Evolutionary conservation across 2,329 filamentous ascomycete species (phyloP).

Genomic region (Sporothrix pallida): DNA sequence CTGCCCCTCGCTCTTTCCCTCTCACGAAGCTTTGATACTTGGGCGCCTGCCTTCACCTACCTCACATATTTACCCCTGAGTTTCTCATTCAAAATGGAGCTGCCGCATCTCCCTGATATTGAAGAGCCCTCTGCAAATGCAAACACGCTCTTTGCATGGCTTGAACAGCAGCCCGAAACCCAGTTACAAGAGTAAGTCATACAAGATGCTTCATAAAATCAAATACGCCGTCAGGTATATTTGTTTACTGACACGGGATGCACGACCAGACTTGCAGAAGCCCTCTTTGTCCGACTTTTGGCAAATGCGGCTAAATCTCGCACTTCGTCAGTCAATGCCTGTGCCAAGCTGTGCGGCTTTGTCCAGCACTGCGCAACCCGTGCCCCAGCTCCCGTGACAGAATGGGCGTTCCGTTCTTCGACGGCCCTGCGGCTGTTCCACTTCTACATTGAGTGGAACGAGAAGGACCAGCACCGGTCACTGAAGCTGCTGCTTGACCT

Average conservation of each 20-base stretch:
- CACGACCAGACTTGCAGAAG: conserved; percentile 33
- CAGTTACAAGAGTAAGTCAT: conserved; percentile 30
- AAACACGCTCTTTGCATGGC: conserved; percentile 41
- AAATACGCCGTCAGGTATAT: background rate
- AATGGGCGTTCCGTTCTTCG: conserved; percentile 59
- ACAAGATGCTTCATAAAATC: background rate
- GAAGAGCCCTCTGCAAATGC: conserved; percentile 41
- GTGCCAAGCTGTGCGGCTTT: conserved; percentile 66
- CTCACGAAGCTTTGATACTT: conserved; percentile 19
- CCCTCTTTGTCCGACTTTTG: conserved; percentile 56
- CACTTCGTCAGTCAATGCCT: conserved; percentile 62
- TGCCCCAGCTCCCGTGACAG: conserved; percentile 45
- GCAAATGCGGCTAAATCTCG: conserved; percentile 58
- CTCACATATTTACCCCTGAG: background rate
- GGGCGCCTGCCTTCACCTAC: background rate
- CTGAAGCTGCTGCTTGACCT: conserved; percentile 68
- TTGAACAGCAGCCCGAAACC: conserved; percentile 37
- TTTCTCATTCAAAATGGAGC: conserved; percentile 27
- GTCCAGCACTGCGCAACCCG: conserved; percentile 62
- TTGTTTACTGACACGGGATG: background rate
- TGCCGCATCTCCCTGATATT: conserved; percentile 36
- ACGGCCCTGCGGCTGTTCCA: conserved; percentile 60
- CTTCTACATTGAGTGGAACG: conserved; percentile 71
- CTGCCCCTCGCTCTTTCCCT: conserved; percentile 19
- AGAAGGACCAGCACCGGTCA: conserved; percentile 67